These are phyloP conservation scores for Fusarium papillatum DNA, from an alignment of 2,329 filamentous ascomycete species.

Conservation along the genomic window DNA sequence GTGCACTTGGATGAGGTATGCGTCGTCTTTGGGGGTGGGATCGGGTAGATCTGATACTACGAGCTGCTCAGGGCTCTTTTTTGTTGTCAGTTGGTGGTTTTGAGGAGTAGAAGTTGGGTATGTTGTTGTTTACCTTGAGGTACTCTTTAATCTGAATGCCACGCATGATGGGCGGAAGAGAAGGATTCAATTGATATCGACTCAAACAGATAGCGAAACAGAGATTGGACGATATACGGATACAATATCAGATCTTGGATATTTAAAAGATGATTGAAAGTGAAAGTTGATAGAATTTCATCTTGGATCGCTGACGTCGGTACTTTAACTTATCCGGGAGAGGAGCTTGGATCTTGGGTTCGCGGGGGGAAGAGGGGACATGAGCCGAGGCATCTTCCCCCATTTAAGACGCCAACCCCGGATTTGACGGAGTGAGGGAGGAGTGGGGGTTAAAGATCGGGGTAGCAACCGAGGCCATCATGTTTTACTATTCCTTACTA, in stretches of 20 bases:
- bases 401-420: conserved; percentile 22
- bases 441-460: not conserved
- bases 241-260: not conserved
- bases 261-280: not conserved
- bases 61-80: conserved; percentile 83
- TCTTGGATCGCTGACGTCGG: conserved; percentile 29
- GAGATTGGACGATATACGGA: not conserved
- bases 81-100: not conserved
- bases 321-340: not conserved
- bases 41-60: conserved; percentile 81
- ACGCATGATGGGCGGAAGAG: conserved; percentile 69
- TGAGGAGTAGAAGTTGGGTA: not conserved
- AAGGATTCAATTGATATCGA: not conserved
- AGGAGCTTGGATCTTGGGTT: conserved; percentile 27
- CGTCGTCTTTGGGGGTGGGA: conserved; percentile 76
- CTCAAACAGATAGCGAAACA: not conserved
- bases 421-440: not conserved
- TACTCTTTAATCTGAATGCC: conserved; percentile 82
- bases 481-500: not conserved
- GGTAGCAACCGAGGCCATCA: not conserved
- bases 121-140: conserved; percentile 70
- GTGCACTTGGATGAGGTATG: conserved; percentile 91
- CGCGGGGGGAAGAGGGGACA: conserved; percentile 38
- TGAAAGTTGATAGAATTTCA: not conserved
- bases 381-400: conserved; percentile 45